A percentile compares a stretch with the other conserved stretches of the same genome.
Evolutionary conservation across 441 rosid species (phyloP).

Genomic region (Viola pubescens): DNA sequence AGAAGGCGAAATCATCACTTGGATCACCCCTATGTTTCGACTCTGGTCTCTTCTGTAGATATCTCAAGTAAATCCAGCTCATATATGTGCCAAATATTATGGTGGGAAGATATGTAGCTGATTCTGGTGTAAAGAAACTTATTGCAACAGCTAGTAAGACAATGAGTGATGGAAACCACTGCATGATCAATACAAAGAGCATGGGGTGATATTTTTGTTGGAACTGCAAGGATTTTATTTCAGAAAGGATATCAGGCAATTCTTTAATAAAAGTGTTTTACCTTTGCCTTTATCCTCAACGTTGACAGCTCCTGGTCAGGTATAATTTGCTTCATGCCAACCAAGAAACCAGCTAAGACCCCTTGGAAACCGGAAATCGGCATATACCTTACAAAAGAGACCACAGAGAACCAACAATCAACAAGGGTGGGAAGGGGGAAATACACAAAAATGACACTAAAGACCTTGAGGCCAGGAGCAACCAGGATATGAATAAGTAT

Average conservation of each 20-base stretch:
- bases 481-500: neutral
- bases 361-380: constrained; percentile 95
- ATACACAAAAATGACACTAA: neutral
- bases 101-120: constrained; percentile 76
- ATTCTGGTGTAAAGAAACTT: constrained; percentile 71
- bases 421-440: neutral
- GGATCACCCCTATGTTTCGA: constrained; percentile 89
- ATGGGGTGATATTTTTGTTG: constrained; percentile 14
- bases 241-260: constrained; percentile 3
- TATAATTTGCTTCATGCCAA: constrained; percentile 88
- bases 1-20: constrained; percentile 87
- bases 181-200: constrained; percentile 21
- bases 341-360: constrained; percentile 78
- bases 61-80: constrained; percentile 93
- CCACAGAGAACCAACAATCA: constrained; percentile 3
- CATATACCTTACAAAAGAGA: constrained; percentile 55
- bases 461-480: neutral
- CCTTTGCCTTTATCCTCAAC: constrained; percentile 83
- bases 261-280: constrained; percentile 17
- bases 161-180: constrained; percentile 91
- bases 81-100: constrained; percentile 78
- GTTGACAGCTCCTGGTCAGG: constrained; percentile 84
- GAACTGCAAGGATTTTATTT: constrained; percentile 11
- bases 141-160: constrained; percentile 50
- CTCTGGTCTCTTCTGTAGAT: constrained; percentile 76